Evolutionary conservation across 768 basidiomycete genomes (phyloP), one percentile per base, ranked within the genome.

Genomic region (Clathrus columnatus): DNA sequence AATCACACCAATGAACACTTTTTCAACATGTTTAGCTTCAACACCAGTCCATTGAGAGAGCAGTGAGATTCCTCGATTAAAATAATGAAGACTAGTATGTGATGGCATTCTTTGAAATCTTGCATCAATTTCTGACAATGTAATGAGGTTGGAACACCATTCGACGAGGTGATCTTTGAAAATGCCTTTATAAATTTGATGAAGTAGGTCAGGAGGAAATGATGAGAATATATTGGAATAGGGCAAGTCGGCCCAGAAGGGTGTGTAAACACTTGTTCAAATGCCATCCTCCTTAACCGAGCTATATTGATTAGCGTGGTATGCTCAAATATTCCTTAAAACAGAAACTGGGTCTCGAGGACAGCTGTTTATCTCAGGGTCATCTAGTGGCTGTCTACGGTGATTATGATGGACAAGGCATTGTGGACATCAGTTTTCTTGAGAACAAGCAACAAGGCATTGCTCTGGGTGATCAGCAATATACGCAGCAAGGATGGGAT

Each of bases 1-100:
- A 36, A 69, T n/a, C 0, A 65, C 61, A 7, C 67, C 64, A 3
- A 71, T 57, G 45, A 68, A 64, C 0, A 66, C 55, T 30, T 63
- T 59, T 58, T 63, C 61, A 59, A 67, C 65, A n/a, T 66, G 61
- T 48, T 74, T 72, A 52, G 71, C 65, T 60, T 79, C 74, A 0
- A 61, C 67, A 1, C 75, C 76, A 0, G 75, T 75, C 72, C 71
- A 73, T 53, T 77, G 74, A 7, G 70, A 64, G 0, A 73, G 60
- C 0, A 58, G 28, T 0, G 69, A 72, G 18, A 79, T 74, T 0
- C 76, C 75, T 7, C 70, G 71, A 28, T 66, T 67, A 66, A 79
- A 77, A 47, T 73, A 69, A 0, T 70, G 69, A 1, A 76, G 60
- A 0, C 64, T 63, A 24, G 63, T 64, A 53, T 65, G 65, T 1